A percentile compares a stretch with the other conserved stretches of the same genome.
Evolutionary conservation across 208 protist genomes (phyloP).

Genomic region (Leishmania mexicana): DNA sequence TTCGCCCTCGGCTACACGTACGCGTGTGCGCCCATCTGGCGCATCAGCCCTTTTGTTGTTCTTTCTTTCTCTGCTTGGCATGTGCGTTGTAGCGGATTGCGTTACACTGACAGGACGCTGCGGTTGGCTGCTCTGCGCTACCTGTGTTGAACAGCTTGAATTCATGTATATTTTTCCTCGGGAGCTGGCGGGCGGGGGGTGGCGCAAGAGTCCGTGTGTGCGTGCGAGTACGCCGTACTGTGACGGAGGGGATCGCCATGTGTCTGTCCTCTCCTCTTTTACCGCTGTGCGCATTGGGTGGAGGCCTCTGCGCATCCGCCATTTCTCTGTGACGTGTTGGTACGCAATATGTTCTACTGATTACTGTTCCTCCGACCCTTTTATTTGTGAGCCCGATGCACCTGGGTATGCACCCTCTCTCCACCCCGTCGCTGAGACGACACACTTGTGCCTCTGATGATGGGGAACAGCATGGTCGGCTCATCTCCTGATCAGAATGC

Average conservation of each 20-base stretch:
- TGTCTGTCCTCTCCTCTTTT: neutral
- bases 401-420: no score
- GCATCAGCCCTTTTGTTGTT: neutral
- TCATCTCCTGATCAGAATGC: neutral
- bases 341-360: neutral
- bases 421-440: neutral
- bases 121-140: conserved; percentile 1
- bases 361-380: neutral
- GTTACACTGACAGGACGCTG: neutral
- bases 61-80: neutral
- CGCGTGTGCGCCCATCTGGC: neutral
- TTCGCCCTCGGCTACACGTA: neutral
- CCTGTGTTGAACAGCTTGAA: neutral
- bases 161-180: conserved; percentile 2
- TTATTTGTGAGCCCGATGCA: neutral
- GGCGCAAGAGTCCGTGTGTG: neutral
- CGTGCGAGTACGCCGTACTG: neutral
- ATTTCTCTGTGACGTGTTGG: neutral
- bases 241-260: neutral
- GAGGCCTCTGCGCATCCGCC: neutral
- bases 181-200: neutral
- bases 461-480: neutral
- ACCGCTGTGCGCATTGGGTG: neutral
- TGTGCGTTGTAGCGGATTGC: neutral
- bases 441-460: neutral